Base-by-base conservation (phyloP, 352 stramenopile genomes). In the Aphanomyces stellatus region DNA sequence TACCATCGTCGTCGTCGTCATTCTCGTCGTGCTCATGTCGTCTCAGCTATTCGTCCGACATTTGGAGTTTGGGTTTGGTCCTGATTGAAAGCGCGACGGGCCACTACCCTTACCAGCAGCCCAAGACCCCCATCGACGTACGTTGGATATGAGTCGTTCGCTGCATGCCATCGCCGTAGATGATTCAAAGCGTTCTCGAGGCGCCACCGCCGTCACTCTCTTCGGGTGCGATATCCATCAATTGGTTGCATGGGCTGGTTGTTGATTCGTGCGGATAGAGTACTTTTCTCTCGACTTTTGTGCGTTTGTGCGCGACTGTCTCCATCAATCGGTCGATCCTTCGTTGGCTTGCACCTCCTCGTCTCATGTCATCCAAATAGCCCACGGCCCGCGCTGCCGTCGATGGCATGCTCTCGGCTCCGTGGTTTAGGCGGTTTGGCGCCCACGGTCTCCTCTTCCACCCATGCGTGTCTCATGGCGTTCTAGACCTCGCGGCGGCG, bases 1-100 rank as follows among this genome's bases (percentile, higher is more conserved):
- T 15, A 55, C 1, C n/a, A 30, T 41, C 6, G 24, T 13, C 17
- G 8, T 5, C 28, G 4, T 30, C 34, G 11, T 53, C 4, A 42
- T 43, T 41, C 6, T 51, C 42, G 25, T 27, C 37, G 42, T 22
- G 7, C 24, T 31, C 8, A 61, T 31, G 0, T 8, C 7, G 27
- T 24, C 15, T 3, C 31, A 68, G 60, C 60, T 74, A 72, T 55
- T 65, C 75, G 6, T 80, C 76, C 53, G 89, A 97, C 72, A 73
- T 96, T 34, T 97, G 87, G 87, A 82, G 75, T 62, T 66, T 95
- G 11, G 89, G 88, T 10, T 68, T 97, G 19, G 68, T 93, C n/a
- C 31, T 99, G 40, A 85, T 98, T 68, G 90, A 99, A 74, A 85
- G 86, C 11, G 78, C 87, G 24, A 93, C 85, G 22, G 92, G 91